Percentiles rank a stretch among this genome's conserved stretches.
phyloP scores from a whole-genome alignment of 1,139 yeast genomes.

The Arxiozyma bovina region DNA sequence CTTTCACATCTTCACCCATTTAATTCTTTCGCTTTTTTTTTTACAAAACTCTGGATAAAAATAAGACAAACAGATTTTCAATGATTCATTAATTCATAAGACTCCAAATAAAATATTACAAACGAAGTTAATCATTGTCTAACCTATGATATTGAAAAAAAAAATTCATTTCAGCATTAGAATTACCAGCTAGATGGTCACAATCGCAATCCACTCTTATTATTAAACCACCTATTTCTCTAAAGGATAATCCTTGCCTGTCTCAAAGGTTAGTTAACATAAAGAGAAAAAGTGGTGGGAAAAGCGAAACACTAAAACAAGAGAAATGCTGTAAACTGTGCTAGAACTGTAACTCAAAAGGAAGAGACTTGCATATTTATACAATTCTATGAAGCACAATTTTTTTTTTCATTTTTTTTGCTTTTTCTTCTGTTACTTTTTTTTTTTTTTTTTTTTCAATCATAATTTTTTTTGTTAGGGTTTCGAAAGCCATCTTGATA shows the following conservation, averaged over 20 bases:
- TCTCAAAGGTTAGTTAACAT: too few relatives aligned
- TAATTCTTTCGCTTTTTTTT: neutral
- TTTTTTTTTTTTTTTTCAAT: too few relatives aligned
- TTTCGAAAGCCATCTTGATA: neutral
- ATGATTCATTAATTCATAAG: neutral
- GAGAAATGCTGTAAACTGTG: too few relatives aligned
- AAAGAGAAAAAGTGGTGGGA: too few relatives aligned
- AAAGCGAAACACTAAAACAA: too few relatives aligned
- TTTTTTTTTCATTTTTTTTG: too few relatives aligned
- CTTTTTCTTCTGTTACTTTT: neutral
- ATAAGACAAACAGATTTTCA: neutral
- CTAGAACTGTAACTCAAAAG: too few relatives aligned
- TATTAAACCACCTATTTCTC: neutral
- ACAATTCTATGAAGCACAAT: too few relatives aligned
- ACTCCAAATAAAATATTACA: neutral
- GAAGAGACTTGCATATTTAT: too few relatives aligned
- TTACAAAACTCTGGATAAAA: neutral
- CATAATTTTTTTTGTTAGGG: neutral
- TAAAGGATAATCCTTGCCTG: neutral
- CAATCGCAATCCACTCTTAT: neutral
- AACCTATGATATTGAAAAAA: neutral
- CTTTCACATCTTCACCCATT: neutral
- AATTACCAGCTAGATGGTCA: neutral
- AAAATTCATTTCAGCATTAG: neutral
- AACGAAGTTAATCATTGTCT: neutral